A percentile compares a stretch with the other conserved stretches of the same genome.
Conservation (phyloP, 129 eudicot genomes). For the Saposhnikovia divaricata region DNA sequence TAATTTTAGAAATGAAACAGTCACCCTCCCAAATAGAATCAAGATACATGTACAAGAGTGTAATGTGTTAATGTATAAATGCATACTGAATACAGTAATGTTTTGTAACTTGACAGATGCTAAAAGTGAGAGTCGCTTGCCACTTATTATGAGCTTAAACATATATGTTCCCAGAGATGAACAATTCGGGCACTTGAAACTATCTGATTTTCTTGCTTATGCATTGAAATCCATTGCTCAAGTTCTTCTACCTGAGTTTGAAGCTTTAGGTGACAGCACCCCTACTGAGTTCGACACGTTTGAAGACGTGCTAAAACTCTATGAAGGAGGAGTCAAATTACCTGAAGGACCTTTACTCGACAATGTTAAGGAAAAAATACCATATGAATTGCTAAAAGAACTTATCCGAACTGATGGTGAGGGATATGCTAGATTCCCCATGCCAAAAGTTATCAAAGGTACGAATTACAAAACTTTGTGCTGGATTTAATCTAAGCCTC, state of each 20-base stretch:
- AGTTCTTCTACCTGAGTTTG: slow-evolving; percentile 25
- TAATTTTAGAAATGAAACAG: background rate
- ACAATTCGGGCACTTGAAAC: slow-evolving; percentile 38
- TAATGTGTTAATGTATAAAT: too few species aligned
- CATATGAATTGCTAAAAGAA: slow-evolving; percentile 32
- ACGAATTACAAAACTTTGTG: background rate
- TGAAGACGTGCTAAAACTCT: slow-evolving; percentile 32
- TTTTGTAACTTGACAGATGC: slow-evolving; percentile 34
- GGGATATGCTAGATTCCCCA: slow-evolving; percentile 36
- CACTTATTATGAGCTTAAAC: slow-evolving; percentile 25
- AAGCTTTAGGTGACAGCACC: slow-evolving; percentile 25
- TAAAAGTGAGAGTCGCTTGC: slow-evolving; percentile 45
- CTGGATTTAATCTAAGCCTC: background rate
- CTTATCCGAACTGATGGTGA: slow-evolving; percentile 36
- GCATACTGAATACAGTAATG: background rate
- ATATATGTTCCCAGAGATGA: slow-evolving; percentile 71
- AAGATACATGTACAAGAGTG: too few species aligned
- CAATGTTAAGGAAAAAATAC: slow-evolving; percentile 17
- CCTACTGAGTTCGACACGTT: slow-evolving; percentile 35
- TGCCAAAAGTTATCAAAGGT: slow-evolving; percentile 52
- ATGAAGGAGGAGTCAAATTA: slow-evolving; percentile 42
- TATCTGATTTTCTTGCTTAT: slow-evolving; percentile 42
- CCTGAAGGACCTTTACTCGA: slow-evolving; percentile 22
- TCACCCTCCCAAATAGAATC: background rate
- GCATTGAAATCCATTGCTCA: slow-evolving; percentile 36